phyloP scores from a whole-genome alignment of 2,329 filamentous ascomycete species.

The Graphiopsis chlorocephala region DNA sequence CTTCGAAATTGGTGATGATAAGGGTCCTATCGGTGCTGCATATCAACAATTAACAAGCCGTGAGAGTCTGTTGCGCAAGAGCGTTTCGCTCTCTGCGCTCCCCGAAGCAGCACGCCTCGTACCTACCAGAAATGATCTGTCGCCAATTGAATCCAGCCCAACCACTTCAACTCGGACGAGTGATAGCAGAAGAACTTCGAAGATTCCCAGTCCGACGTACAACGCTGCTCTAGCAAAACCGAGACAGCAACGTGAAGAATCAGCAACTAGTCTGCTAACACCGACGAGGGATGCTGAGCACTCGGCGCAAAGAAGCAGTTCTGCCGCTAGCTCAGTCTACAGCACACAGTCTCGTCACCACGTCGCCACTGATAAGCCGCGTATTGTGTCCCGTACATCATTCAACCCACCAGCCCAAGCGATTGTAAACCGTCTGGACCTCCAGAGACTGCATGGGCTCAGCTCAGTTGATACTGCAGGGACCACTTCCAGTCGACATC shows the following conservation, averaged over 20 bases:
- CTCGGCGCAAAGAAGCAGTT: slow-evolving; percentile 27
- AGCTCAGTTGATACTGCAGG: slow-evolving; percentile 17
- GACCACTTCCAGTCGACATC: slow-evolving; percentile 9
- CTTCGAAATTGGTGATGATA: slow-evolving; percentile 44
- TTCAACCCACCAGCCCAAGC: background rate
- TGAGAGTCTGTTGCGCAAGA: slow-evolving; percentile 26
- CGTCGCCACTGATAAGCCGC: background rate
- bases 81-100: slow-evolving; percentile 25
- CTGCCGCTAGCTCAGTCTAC: slow-evolving; percentile 27
- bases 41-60: background rate
- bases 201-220: slow-evolving; percentile 45
- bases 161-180: slow-evolving; percentile 19
- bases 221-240: slow-evolving; percentile 31
- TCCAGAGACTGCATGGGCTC: background rate
- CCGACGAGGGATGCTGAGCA: slow-evolving; percentile 26
- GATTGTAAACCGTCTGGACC: background rate
- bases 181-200: slow-evolving; percentile 30
- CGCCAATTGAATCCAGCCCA: slow-evolving; percentile 27
- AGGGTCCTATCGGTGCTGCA: slow-evolving; percentile 20
- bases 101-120: background rate
- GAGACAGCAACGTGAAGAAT: slow-evolving; percentile 40
- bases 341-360: slow-evolving; percentile 8
- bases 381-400: background rate
- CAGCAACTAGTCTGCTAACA: slow-evolving; percentile 38
- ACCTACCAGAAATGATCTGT: slow-evolving; percentile 11